A percentile compares a stretch with the other conserved stretches of the same genome.
These are phyloP conservation scores for Zygosaccharomyces bailii DNA, from an alignment of 805 yeast genomes.

Conservation along the genomic window DNA sequence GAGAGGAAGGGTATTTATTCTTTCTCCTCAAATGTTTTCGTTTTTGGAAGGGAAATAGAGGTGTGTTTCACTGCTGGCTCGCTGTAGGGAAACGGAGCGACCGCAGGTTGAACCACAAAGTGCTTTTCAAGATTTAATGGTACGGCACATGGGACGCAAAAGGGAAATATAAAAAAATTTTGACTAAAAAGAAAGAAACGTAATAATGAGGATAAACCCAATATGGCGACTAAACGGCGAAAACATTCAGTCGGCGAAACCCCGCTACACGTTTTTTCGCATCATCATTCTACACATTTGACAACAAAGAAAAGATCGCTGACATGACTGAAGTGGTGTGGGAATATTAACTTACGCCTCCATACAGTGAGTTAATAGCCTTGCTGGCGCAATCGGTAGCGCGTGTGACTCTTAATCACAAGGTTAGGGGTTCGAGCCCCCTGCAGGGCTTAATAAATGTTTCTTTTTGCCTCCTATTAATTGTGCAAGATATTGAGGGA, in stretches of 20 bases:
- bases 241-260: no score
- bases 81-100: background rate
- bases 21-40: background rate
- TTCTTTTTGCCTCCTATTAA: no score
- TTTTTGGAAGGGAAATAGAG: background rate
- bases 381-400: slow-evolving; percentile 29
- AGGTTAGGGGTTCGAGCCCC: slow-evolving; percentile 30
- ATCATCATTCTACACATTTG: no score
- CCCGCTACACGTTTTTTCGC: background rate
- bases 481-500: no score
- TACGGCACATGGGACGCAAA: background rate
- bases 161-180: background rate
- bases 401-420: slow-evolving; percentile 27
- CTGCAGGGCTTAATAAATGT: slow-evolving; percentile 19
- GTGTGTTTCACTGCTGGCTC: background rate
- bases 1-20: background rate
- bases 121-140: background rate
- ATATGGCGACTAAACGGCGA: no score
- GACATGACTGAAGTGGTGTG: no score
- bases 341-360: no score
- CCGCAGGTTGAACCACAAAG: background rate
- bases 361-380: slow-evolving; percentile 17
- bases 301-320: no score
- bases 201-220: background rate
- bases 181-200: no score